Conservation (phyloP, 306 rosid species). For the Lathyrus oleraceus region DNA sequence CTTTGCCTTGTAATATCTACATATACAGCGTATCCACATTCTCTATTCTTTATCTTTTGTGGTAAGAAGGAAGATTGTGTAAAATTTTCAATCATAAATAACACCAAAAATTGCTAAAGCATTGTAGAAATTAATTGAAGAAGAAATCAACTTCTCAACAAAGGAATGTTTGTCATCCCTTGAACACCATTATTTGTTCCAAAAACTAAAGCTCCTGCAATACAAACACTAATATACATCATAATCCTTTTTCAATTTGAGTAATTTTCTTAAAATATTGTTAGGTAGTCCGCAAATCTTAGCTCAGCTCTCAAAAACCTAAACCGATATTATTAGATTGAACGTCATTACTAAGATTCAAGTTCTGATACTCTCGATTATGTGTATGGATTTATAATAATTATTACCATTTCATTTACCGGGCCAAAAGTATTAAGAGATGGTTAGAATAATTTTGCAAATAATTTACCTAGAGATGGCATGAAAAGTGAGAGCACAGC, state of each 20-base stretch:
- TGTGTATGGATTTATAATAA: too few species aligned
- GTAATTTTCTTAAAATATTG: not conserved
- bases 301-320: too few species aligned
- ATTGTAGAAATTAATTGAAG: not conserved
- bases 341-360: too few species aligned
- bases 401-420: too few species aligned
- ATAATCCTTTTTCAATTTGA: slow-evolving; percentile 2
- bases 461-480: slow-evolving; percentile 70
- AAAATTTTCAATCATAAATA: not conserved
- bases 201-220: slow-evolving; percentile 66
- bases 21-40: not conserved
- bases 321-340: too few species aligned
- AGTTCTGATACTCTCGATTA: too few species aligned
- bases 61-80: not conserved
- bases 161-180: slow-evolving; percentile 28
- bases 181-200: slow-evolving; percentile 39
- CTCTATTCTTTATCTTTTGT: not conserved
- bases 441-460: not conserved
- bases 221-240: not conserved
- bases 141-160: slow-evolving; percentile 16
- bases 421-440: not conserved
- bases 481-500: slow-evolving; percentile 58
- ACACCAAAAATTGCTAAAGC: slow-evolving; percentile 12
- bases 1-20: slow-evolving; percentile 2
- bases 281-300: too few species aligned